A percentile compares a stretch with the other conserved stretches of the same genome.
These are phyloP conservation scores for Massarina eburnea DNA, from an alignment of 2,329 filamentous ascomycete genomes.

Conservation along the genomic window DNA sequence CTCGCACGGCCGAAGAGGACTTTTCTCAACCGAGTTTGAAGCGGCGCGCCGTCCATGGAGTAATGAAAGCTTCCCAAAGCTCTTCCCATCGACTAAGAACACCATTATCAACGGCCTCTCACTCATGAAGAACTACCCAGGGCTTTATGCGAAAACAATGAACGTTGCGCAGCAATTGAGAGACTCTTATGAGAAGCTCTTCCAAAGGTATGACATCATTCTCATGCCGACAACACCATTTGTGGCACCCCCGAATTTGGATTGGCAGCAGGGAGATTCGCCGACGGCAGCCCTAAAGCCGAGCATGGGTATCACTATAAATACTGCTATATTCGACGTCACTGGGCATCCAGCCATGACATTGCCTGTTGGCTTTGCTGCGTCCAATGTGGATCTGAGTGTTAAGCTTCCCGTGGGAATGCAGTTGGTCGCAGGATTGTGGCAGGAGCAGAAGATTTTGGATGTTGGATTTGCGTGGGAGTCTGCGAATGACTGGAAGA, in stretches of 20 bases:
- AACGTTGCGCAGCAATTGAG: conserved; percentile 45
- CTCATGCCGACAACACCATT: conserved; percentile 45
- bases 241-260: conserved; percentile 22
- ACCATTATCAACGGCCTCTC: conserved; percentile 48
- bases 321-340: conserved; percentile 33
- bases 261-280: conserved; percentile 28
- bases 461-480: conserved; percentile 33
- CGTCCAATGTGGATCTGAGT: conserved; percentile 19
- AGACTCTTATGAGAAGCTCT: conserved; percentile 42
- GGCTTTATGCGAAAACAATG: conserved; percentile 45
- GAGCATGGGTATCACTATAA: conserved; percentile 33
- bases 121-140: conserved; percentile 40
- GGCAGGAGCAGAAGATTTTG: conserved; percentile 39
- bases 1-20: conserved; percentile 21
- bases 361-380: conserved; percentile 28
- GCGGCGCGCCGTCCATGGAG: conserved; percentile 53
- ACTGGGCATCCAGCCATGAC: conserved; percentile 36
- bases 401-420: conserved; percentile 42
- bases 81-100: conserved; percentile 53
- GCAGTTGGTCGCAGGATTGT: conserved; percentile 43
- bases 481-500: conserved; percentile 28
- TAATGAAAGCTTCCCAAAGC: conserved; percentile 50
- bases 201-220: conserved; percentile 44
- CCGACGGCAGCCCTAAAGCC: conserved; percentile 30
- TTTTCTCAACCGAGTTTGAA: conserved; percentile 38